These are phyloP conservation scores for Xerocomus nothofagi DNA, from an alignment of 1,284 basidiomycete species.

Conservation along the genomic window DNA sequence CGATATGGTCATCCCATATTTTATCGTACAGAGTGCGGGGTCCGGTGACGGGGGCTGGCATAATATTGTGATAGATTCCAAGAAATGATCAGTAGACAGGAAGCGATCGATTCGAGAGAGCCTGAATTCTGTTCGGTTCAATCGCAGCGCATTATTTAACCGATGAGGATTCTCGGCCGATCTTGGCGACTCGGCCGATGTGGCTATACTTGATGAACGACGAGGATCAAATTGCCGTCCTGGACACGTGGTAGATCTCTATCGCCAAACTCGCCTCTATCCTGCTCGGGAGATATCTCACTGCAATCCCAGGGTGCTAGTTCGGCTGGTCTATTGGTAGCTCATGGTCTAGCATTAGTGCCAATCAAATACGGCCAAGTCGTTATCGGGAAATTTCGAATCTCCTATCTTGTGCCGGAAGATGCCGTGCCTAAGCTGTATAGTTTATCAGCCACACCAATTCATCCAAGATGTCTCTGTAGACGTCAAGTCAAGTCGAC, in stretches of 20 bases:
- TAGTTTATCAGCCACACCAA: constrained; percentile 45
- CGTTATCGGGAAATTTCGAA: no score
- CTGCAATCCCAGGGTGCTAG: no score
- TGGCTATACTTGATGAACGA: no score
- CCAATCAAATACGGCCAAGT: neutral
- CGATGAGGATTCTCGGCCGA: constrained; percentile 21
- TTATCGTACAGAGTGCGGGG: constrained; percentile 93
- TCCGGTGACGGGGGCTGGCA: constrained; percentile 55
- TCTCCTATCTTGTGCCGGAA: constrained; percentile 24
- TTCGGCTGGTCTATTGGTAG: no score
- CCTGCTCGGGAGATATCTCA: no score
- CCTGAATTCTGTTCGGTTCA: neutral
- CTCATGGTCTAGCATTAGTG: no score
- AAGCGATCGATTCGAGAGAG: neutral
- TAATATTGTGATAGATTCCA: constrained; percentile 28
- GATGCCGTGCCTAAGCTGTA: constrained; percentile 34
- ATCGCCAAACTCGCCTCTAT: no score
- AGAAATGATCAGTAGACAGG: constrained; percentile 1
- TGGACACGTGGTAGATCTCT: no score
- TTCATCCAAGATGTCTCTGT: neutral
- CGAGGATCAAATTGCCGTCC: no score
- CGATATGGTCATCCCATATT: constrained; percentile 94
- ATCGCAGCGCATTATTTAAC: constrained; percentile 1
- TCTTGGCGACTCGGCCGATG: constrained; percentile 23
- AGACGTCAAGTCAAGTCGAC: constrained; percentile 34